Percentiles rank a stretch among this genome's conserved stretches.
Conservation (phyloP, 2,329 filamentous ascomycete species). For the Neopestalotiopsis sp. region DNA sequence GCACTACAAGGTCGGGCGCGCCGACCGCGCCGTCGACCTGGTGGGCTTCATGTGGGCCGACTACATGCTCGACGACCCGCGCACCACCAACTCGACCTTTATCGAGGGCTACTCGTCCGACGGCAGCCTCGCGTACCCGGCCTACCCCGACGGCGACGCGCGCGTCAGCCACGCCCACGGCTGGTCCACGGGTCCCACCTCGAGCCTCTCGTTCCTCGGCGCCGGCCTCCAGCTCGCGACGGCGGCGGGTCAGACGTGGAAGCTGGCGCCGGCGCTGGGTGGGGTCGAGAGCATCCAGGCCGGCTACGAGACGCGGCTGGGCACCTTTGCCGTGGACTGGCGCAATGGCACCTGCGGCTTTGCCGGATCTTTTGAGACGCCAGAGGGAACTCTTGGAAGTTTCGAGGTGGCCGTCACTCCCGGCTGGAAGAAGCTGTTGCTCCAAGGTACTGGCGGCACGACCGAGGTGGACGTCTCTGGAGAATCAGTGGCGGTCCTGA, state of each 20-base stretch:
- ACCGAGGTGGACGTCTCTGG: neutral
- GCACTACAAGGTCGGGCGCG: constrained; percentile 14
- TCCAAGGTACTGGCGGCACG: neutral
- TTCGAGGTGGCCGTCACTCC: neutral
- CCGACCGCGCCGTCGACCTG: constrained; percentile 9
- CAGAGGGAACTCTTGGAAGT: neutral
- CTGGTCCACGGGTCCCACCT: constrained; percentile 9
- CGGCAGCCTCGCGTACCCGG: constrained; percentile 4
- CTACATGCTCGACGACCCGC: constrained; percentile 11
- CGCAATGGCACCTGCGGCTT: constrained; percentile 36
- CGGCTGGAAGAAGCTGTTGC: constrained; percentile 2
- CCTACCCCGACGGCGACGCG: neutral
- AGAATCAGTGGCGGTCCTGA: neutral
- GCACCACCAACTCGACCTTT: constrained; percentile 12
- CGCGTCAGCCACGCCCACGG: constrained; percentile 14
- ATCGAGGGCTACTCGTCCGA: constrained; percentile 15
- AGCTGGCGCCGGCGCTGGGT: constrained; percentile 12
- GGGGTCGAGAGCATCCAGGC: constrained; percentile 3
- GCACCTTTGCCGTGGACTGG: constrained; percentile 26
- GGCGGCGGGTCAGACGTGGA: constrained; percentile 11
- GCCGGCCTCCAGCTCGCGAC: neutral
- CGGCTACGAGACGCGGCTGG: constrained; percentile 10
- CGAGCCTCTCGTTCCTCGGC: constrained; percentile 9
- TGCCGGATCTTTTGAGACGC: constrained; percentile 39
- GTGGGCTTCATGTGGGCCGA: constrained; percentile 13